These are phyloP conservation scores for Hymenoscyphus infarciens DNA, from an alignment of 2,329 filamentous ascomycete species.

Conservation along the genomic window DNA sequence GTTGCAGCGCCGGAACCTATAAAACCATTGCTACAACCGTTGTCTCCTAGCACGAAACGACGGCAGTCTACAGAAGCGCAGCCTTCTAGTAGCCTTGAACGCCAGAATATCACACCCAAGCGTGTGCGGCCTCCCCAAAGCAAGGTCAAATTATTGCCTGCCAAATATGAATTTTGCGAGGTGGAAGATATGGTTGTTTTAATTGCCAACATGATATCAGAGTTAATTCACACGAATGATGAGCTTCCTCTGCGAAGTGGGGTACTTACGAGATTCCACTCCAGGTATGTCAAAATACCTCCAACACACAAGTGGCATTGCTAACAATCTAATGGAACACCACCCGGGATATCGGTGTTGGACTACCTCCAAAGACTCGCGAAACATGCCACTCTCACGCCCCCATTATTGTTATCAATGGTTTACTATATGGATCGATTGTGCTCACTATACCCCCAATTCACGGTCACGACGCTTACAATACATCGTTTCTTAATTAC, in stretches of 20 bases:
- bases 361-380: slow-evolving; percentile 93
- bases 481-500: slow-evolving; percentile 97
- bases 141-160: slow-evolving; percentile 59
- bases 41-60: slow-evolving; percentile 36
- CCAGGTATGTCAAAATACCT: slow-evolving; percentile 59
- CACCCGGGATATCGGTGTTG: slow-evolving; percentile 88
- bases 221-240: slow-evolving; percentile 92
- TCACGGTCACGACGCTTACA: slow-evolving; percentile 93
- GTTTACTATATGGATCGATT: slow-evolving; percentile 98
- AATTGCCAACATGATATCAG: slow-evolving; percentile 92
- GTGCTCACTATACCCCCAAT: slow-evolving; percentile 86
- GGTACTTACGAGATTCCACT: slow-evolving; percentile 91
- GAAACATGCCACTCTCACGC: slow-evolving; percentile 87
- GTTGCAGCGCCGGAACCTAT: slow-evolving; percentile 13
- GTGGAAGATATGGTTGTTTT: slow-evolving; percentile 85
- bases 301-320: background rate
- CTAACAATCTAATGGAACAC: slow-evolving; percentile 38
- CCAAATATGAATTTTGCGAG: slow-evolving; percentile 75
- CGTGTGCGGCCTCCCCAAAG: slow-evolving; percentile 49
- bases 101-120: slow-evolving; percentile 41
- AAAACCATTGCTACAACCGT: slow-evolving; percentile 32
- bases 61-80: slow-evolving; percentile 28
- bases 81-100: slow-evolving; percentile 10
- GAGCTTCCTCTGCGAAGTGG: slow-evolving; percentile 78
- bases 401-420: slow-evolving; percentile 94